Percentiles rank a stretch among this genome's conserved stretches.
These are phyloP conservation scores for Penicillium sp. DNA, from an alignment of 2,329 filamentous ascomycete species.

Conservation along the genomic window DNA sequence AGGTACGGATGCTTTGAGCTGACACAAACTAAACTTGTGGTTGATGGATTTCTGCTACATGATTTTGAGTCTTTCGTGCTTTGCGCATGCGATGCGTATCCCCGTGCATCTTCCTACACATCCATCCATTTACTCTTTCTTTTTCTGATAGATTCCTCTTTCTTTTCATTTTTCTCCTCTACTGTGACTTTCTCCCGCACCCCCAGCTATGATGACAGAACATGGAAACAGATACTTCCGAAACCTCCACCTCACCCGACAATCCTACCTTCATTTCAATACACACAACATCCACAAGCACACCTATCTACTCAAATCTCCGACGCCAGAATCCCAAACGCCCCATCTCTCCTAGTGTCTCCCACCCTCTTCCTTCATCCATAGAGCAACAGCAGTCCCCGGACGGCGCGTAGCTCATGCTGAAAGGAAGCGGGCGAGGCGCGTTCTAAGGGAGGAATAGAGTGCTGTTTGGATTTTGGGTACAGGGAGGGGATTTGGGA, in stretches of 20 bases:
- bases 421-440: not conserved
- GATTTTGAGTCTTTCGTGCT: not conserved
- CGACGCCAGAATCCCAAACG: not conserved
- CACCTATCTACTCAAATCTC: not conserved
- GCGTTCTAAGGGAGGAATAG: not conserved
- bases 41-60: not conserved
- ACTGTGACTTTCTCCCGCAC: not conserved
- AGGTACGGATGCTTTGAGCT: slow-evolving; percentile 51
- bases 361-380: slow-evolving; percentile 2
- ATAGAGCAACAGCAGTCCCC: slow-evolving; percentile 19
- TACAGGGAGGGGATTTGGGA: not conserved
- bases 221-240: slow-evolving; percentile 38
- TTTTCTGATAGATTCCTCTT: not conserved
- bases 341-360: slow-evolving; percentile 1
- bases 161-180: not conserved
- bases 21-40: slow-evolving; percentile 7
- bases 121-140: not conserved
- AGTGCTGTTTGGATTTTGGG: not conserved
- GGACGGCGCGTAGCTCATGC: slow-evolving; percentile 16
- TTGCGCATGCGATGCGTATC: not conserved
- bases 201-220: slow-evolving; percentile 35
- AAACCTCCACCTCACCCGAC: slow-evolving; percentile 17
- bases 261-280: not conserved
- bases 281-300: not conserved
- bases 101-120: not conserved